A percentile compares a stretch with the other conserved stretches of the same genome.
Conservation (phyloP, 2,329 filamentous ascomycete species). For the Cryphonectria parasitica region DNA sequence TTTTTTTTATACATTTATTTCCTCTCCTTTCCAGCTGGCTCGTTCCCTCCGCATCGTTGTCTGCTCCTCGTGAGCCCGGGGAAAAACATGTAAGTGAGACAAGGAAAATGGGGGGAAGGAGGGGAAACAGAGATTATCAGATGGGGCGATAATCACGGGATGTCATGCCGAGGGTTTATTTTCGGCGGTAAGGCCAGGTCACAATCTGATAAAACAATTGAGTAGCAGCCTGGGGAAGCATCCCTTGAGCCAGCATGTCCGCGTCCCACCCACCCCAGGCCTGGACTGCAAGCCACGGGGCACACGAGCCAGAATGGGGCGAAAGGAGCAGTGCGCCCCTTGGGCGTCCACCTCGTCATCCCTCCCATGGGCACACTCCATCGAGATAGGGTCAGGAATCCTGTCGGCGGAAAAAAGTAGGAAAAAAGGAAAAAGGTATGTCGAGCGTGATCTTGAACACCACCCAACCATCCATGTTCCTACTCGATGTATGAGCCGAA, state of each 20-base stretch:
- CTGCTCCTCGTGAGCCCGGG: neutral
- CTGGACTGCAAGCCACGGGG: neutral
- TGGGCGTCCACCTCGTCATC: neutral
- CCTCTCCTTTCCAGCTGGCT: neutral
- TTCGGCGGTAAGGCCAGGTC: neutral
- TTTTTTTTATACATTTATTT: neutral
- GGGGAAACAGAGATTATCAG: constrained; percentile 8
- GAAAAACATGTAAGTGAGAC: neutral
- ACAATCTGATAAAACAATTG: constrained; percentile 5
- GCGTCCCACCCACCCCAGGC: neutral
- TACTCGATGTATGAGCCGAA: neutral
- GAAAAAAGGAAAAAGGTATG: neutral
- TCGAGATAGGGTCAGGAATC: too few relatives aligned
- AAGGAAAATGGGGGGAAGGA: neutral
- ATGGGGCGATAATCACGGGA: constrained; percentile 11
- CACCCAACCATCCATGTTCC: neutral
- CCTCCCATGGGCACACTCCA: neutral
- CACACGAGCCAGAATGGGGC: neutral
- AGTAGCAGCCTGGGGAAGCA: neutral
- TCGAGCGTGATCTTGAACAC: neutral
- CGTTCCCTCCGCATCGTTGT: neutral
- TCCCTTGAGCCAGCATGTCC: neutral
- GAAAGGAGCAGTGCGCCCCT: neutral
- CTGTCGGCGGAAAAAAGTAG: neutral
- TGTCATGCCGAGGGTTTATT: neutral